Conservation (phyloP, 2,329 filamentous ascomycete species). For the Ophiostoma angusticollis region DNA sequence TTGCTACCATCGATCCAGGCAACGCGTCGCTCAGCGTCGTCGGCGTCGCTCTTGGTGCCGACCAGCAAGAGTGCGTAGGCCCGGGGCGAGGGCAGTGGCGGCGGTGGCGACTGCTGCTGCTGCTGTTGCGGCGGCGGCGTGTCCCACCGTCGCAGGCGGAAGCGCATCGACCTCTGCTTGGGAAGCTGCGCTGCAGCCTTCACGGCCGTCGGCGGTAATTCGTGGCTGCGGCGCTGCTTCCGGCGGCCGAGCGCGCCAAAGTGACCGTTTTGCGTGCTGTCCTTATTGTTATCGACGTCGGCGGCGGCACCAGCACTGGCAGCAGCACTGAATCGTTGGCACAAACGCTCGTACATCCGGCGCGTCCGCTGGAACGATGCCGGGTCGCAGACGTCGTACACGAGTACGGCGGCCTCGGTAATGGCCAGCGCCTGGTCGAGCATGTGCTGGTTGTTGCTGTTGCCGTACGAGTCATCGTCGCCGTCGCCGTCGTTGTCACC, state of each 20-base stretch:
- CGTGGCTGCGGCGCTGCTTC: neutral
- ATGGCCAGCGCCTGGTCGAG: constrained; percentile 26
- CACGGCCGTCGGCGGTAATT: neutral
- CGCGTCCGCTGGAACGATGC: constrained; percentile 18
- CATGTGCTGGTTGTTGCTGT: constrained; percentile 6
- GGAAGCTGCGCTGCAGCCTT: neutral
- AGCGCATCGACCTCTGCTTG: constrained; percentile 1
- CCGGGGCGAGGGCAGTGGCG: constrained; percentile 2
- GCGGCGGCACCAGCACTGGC: too few relatives aligned
- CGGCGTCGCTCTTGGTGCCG: constrained; percentile 24
- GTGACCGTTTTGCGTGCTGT: too few relatives aligned
- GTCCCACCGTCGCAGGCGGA: neutral
- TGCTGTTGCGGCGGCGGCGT: too few relatives aligned
- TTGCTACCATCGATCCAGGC: constrained; percentile 22
- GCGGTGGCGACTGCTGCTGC: neutral
- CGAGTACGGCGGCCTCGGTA: constrained; percentile 27
- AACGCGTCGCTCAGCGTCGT: constrained; percentile 19
- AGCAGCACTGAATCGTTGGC: too few relatives aligned
- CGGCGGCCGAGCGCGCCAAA: too few relatives aligned
- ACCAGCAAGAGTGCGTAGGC: constrained; percentile 23
- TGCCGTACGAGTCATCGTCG: neutral
- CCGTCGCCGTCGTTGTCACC: constrained; percentile 14
- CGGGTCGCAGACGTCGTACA: constrained; percentile 22
- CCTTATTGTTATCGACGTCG: too few relatives aligned
- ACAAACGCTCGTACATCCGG: constrained; percentile 18